A percentile compares a stretch with the other conserved stretches of the same genome.
Evolutionary conservation across 2,329 filamentous ascomycete species (phyloP).

Genomic region (Monilinia fructigena): DNA sequence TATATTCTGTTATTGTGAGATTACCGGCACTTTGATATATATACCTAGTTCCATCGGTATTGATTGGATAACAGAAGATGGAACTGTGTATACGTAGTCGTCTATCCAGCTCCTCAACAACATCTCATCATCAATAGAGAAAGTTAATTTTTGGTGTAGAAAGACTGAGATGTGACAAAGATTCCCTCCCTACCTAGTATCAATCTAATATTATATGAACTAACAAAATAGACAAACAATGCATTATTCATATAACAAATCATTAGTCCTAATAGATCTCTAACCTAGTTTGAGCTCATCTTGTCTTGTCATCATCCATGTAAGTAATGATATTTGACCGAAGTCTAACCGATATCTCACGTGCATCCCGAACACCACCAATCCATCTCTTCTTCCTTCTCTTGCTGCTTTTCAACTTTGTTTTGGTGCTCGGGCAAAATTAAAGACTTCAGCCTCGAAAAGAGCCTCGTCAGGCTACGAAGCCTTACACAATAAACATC

Average conservation of each 20-base stretch:
- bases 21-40: background rate
- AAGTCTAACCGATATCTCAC: background rate
- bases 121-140: too few relatives aligned
- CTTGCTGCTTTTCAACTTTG: slow-evolving; percentile 13
- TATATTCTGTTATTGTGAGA: background rate
- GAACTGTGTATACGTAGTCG: background rate
- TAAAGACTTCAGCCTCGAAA: slow-evolving; percentile 24
- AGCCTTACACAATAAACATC: slow-evolving; percentile 24
- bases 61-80: background rate
- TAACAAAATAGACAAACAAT: too few relatives aligned
- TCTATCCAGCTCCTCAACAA: background rate
- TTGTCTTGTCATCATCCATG: too few relatives aligned
- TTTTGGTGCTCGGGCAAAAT: slow-evolving; percentile 20
- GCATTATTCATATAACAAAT: too few relatives aligned
- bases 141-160: too few relatives aligned
- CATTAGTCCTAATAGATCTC: too few relatives aligned
- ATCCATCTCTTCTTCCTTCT: background rate
- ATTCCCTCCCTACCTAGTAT: too few relatives aligned
- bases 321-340: too few relatives aligned
- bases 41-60: background rate
- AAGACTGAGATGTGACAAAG: too few relatives aligned
- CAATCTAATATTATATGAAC: too few relatives aligned
- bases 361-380: background rate
- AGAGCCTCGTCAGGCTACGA: slow-evolving; percentile 24
- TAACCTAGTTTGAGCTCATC: too few relatives aligned